Evolutionary conservation across 257 asterid genomes (phyloP).

Genomic region (Solanum habrochaites): DNA sequence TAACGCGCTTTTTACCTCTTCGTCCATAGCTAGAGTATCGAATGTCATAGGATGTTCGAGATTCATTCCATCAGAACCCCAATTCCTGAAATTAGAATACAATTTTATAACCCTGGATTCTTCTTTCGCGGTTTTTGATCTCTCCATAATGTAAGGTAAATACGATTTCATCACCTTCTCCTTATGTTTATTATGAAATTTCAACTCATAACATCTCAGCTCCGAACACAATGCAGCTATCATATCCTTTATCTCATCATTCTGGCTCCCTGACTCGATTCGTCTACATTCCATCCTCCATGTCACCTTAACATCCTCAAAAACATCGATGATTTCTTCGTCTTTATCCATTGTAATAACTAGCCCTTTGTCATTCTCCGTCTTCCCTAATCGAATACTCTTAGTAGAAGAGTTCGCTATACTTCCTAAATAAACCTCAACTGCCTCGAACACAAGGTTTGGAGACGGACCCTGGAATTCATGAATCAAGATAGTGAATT

Average conservation of each 20-base stretch:
- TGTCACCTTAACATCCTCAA: conserved; percentile 12
- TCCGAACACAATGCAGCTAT: conserved; percentile 2
- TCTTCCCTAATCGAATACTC: conserved; percentile 14
- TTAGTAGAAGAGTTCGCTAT: conserved; percentile 14
- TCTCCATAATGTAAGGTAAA: conserved; percentile 36
- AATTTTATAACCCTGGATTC: conserved; percentile 24
- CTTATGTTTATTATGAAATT: conserved; percentile 24
- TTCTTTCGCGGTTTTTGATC: conserved; percentile 7
- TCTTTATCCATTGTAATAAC: conserved; percentile 11
- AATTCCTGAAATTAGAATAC: conserved; percentile 9
- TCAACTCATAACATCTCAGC: conserved; percentile 7
- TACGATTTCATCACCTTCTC: conserved; percentile 20
- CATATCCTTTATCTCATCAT: not conserved
- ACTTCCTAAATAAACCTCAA: conserved; percentile 20
- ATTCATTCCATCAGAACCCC: conserved; percentile 22
- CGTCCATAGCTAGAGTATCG: conserved; percentile 49
- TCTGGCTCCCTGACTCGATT: not conserved
- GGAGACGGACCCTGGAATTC: conserved; percentile 34
- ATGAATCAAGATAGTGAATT: conserved; percentile 24
- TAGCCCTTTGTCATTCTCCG: conserved; percentile 29
- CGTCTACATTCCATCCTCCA: conserved; percentile 24
- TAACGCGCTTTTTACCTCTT: conserved; percentile 12
- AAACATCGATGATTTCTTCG: conserved; percentile 21
- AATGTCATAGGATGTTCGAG: conserved; percentile 60
- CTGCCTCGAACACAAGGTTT: conserved; percentile 34